Percentiles rank a stretch among this genome's conserved stretches.
These are phyloP conservation scores for Silene coronaria DNA, from an alignment of 179 eudicot species.

Conservation along the genomic window DNA sequence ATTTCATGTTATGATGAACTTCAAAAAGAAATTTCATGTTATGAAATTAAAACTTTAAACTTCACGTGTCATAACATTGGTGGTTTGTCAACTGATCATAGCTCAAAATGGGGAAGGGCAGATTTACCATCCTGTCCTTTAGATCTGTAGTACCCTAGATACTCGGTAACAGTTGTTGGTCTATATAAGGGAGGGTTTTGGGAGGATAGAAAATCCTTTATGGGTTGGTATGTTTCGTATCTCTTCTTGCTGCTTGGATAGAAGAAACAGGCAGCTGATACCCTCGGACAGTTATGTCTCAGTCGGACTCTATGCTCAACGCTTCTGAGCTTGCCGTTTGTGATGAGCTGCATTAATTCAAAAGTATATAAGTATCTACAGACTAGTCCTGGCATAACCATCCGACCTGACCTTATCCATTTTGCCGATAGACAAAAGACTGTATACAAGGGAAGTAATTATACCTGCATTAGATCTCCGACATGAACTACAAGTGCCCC, in stretches of 20 bases:
- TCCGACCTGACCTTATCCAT: background rate
- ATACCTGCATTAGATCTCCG: slow-evolving; percentile 54
- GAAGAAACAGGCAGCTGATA: slow-evolving; percentile 63
- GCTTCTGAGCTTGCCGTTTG: slow-evolving; percentile 58
- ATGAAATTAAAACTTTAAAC: background rate
- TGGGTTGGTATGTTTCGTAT: slow-evolving; percentile 38
- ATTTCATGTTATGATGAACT: background rate
- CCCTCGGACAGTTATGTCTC: slow-evolving; percentile 40
- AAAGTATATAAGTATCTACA: background rate
- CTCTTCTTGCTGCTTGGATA: slow-evolving; percentile 47
- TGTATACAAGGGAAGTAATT: background rate
- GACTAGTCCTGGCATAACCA: background rate
- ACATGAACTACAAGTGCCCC: slow-evolving; percentile 43
- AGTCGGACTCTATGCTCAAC: slow-evolving; percentile 62
- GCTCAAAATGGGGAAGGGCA: slow-evolving; percentile 52
- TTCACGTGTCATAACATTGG: background rate
- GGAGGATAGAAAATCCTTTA: slow-evolving; percentile 47
- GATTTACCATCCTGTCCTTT: slow-evolving; percentile 45
- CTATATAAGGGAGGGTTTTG: slow-evolving; percentile 50
- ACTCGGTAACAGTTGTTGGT: slow-evolving; percentile 44
- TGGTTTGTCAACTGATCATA: slow-evolving; percentile 13
- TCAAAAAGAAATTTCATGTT: background rate
- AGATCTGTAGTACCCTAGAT: slow-evolving; percentile 37
- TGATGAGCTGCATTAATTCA: slow-evolving; percentile 38
- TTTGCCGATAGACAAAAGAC: background rate